Conservation (phyloP, 345 rosid genomes). For the Microcos paniculata region DNA sequence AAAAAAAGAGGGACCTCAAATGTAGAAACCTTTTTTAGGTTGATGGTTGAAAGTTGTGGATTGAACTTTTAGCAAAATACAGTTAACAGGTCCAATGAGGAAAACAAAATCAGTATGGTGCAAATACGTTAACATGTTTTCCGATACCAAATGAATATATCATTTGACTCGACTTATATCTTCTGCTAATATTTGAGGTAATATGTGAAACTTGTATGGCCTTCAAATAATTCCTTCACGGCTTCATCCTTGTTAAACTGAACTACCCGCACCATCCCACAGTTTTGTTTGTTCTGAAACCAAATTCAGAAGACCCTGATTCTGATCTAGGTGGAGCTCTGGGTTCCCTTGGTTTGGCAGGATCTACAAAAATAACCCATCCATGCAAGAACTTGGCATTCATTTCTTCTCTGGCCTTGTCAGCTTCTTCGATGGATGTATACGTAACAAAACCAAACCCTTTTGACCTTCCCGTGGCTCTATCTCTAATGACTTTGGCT, state of each 20-base stretch:
- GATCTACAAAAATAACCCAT: constrained; percentile 95
- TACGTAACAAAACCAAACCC: constrained; percentile 83
- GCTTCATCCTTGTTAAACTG: background rate
- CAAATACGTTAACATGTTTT: background rate
- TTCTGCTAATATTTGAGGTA: background rate
- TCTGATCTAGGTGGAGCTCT: constrained; percentile 42
- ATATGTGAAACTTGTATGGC: background rate
- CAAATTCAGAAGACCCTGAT: constrained; percentile 41
- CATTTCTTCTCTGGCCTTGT: constrained; percentile 80
- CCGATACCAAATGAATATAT: background rate
- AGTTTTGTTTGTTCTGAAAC: constrained; percentile 75
- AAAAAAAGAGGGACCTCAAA: too few species aligned
- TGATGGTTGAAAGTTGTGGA: too few species aligned
- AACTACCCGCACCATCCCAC: constrained; percentile 71
- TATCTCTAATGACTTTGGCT: constrained; percentile 72
- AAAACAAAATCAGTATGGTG: background rate
- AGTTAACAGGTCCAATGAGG: background rate
- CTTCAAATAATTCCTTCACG: background rate
- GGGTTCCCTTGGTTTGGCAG: constrained; percentile 72
- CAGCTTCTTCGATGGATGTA: constrained; percentile 75
- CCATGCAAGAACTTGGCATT: constrained; percentile 90
- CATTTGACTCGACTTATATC: background rate
- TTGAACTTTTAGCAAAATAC: background rate
- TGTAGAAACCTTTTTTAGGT: too few species aligned
- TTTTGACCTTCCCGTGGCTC: constrained; percentile 70